Base-by-base conservation (phyloP, 2,329 filamentous ascomycete species). In the Alternaria triticimaculans region DNA sequence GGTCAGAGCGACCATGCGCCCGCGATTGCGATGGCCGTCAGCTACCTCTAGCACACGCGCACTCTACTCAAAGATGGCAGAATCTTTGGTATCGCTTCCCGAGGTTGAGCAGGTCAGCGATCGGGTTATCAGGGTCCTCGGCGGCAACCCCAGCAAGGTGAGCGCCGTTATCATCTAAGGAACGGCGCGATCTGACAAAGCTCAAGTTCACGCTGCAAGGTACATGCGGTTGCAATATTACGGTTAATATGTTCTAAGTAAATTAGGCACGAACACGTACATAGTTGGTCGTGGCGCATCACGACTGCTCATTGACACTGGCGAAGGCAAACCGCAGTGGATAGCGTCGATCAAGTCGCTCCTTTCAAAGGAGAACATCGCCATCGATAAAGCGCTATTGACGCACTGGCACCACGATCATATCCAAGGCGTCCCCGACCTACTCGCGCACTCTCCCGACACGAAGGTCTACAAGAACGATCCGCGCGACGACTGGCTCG, bases 341-440 rank as follows among this genome's bases (percentile, higher is more conserved):
- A 85, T 88, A 45, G 79, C 85, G 0, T 86, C 87, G 0, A 81
- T 99, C 37, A 86, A 87, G 67, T 81, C 84, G 5, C 87, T 90
- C 0, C 85, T 98, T 3, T 79, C 84, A 7, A 81, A 88, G 23
- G 92, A 97, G 77, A 86, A 89, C 23, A 90, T 91, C 20, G 87
- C 84, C 0, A 83, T 98, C 23, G 84, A 88, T n/a, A 83, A 85
- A 18, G 89, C 90, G 0, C 84, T 99, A 21, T 84, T 99, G 53
- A 96, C 94, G 0, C 96, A 99, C 79, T 97, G 94, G 93, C 96
- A 99, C 76, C 87, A 83, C 45, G 96, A 99, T 76, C 96, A 99
- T 76, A 86, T 90, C 7, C 88, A 89, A 23, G 96, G 96, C 8
- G 87, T 97, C 23, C 77, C 82, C 3, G 89, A 96, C 72, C 83